A percentile compares a stretch with the other conserved stretches of the same genome.
Conservation (phyloP, 1,284 basidiomycete genomes). For the Rhodofomes roseus region DNA sequence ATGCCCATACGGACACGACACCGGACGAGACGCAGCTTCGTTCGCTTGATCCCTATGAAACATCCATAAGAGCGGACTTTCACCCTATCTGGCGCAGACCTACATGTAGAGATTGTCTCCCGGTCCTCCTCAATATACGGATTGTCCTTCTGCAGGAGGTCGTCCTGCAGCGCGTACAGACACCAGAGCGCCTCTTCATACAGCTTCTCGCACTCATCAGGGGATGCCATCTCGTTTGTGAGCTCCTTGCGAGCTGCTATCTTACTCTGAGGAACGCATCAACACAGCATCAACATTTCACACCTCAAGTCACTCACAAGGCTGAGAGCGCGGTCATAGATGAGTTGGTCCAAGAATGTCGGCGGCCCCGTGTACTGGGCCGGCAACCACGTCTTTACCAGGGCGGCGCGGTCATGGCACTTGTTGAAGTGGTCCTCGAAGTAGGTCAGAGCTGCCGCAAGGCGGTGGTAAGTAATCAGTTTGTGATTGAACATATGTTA, state of each 20-base stretch:
- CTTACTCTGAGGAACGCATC: conserved; percentile 61
- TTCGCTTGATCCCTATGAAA: conserved; percentile 72
- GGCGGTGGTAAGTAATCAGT: not conserved
- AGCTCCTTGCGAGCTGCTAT: conserved; percentile 91
- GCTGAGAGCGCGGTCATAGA: conserved; percentile 74
- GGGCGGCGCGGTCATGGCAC: conserved; percentile 68
- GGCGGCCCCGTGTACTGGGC: conserved; percentile 67
- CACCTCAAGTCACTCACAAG: conserved; percentile 42
- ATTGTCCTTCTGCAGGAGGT: conserved; percentile 80
- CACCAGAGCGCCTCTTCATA: conserved; percentile 96
- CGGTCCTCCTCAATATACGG: conserved; percentile 84
- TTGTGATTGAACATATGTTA: conserved; percentile 8
- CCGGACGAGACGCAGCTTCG: conserved; percentile 71
- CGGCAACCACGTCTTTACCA: conserved; percentile 82
- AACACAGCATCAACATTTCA: not conserved
- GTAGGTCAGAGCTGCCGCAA: conserved; percentile 57
- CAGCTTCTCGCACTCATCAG: conserved; percentile 86
- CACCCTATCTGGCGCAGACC: conserved; percentile 23
- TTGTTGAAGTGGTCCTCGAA: conserved; percentile 77
- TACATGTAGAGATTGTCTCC: conserved; percentile 78
- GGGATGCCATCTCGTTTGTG: conserved; percentile 68
- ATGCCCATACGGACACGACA: conserved; percentile 71
- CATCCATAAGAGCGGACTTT: not conserved
- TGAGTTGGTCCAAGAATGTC: conserved; percentile 76
- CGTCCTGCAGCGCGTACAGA: conserved; percentile 87